Evolutionary conservation across 306 rosid species (phyloP), one percentile per base, ranked within the genome.

Genomic region (Rosa multiflora): DNA sequence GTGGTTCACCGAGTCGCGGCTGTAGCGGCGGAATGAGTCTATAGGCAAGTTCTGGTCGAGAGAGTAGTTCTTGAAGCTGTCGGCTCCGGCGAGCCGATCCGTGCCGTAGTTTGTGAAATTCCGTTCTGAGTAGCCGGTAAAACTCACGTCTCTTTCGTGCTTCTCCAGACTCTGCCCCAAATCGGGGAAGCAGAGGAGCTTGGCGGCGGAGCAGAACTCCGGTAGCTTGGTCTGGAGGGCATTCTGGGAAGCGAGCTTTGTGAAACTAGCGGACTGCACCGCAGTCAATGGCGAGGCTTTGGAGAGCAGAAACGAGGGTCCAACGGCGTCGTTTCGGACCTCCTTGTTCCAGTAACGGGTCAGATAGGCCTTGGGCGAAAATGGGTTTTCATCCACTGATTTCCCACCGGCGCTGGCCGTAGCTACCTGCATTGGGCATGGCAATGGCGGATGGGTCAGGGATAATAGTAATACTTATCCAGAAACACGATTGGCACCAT

Each of bases 51-150:
- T 96, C 29, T 77, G 52, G 0, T 43, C 79, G 0, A 82, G 72
- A 8, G 99, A 96, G 86, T 96, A 96, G 80, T 88, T 87, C 80
- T 91, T 88, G 86, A 96, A 96, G 83, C 82, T 74, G 87, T 96
- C 97, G 3, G 70, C 0, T 0, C 99, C 98, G 0, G 89, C 93
- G 70, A 84, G 81, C 77, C 97, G 95, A 76, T 80, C 85, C 80
- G 93, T 82, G 9, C 98, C 99, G 72, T 96, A 96, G 68, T 89
- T 91, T 70, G 97, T 91, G 86, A 96, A 96, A 86, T 96, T 96
- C 80, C 63, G 79, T 81, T 81, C 66, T 1, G 21, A 2, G 76
- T 96, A 96, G 40, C 58, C 83, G 0, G 88, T 81, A 26, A 96
- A 96, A 82, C 44, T 88, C 1, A 83, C 69, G 80, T 91, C 91